Percentiles rank a stretch among this genome's conserved stretches.
Conservation (phyloP, 2,329 filamentous ascomycete genomes). For the Epichloe elymi region DNA sequence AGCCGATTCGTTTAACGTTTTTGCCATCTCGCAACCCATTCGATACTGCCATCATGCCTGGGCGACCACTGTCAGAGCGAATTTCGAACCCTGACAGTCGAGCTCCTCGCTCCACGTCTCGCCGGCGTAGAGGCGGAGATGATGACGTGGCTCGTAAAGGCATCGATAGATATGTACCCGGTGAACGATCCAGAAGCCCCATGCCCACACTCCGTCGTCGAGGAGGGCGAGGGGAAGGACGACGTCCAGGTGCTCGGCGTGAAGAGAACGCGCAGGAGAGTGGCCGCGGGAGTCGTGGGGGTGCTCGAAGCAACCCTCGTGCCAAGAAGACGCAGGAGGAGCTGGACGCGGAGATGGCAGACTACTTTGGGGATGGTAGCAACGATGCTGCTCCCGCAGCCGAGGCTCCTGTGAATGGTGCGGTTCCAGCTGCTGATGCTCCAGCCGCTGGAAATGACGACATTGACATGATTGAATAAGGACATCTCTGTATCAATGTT, state of each 20-base stretch:
- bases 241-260: slow-evolving; percentile 36
- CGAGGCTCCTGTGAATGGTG: slow-evolving; percentile 16
- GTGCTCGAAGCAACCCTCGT: slow-evolving; percentile 34
- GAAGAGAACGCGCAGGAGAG: slow-evolving; percentile 24
- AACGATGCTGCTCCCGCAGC: slow-evolving; percentile 18
- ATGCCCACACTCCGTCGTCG: slow-evolving; percentile 39
- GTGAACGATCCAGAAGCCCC: slow-evolving; percentile 45
- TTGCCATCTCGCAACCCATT: slow-evolving; percentile 47
- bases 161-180: slow-evolving; percentile 71
- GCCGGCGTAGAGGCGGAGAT: slow-evolving; percentile 31
- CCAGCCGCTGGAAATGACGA: slow-evolving; percentile 32
- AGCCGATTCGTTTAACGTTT: slow-evolving; percentile 65
- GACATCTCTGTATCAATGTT: not conserved
- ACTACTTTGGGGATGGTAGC: slow-evolving; percentile 58
- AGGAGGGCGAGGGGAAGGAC: slow-evolving; percentile 36
- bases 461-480: slow-evolving; percentile 58
- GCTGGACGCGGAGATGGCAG: slow-evolving; percentile 91
- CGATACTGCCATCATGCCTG: slow-evolving; percentile 40
- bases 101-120: slow-evolving; percentile 51
- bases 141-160: slow-evolving; percentile 50
- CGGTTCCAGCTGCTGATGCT: slow-evolving; percentile 17
- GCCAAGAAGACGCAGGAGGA: slow-evolving; percentile 82
- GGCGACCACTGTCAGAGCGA: slow-evolving; percentile 46
- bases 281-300: slow-evolving; percentile 26
- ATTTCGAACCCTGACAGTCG: slow-evolving; percentile 42